These are phyloP conservation scores for Lentinula sp. DNA, from an alignment of 768 basidiomycete species.

Conservation along the genomic window DNA sequence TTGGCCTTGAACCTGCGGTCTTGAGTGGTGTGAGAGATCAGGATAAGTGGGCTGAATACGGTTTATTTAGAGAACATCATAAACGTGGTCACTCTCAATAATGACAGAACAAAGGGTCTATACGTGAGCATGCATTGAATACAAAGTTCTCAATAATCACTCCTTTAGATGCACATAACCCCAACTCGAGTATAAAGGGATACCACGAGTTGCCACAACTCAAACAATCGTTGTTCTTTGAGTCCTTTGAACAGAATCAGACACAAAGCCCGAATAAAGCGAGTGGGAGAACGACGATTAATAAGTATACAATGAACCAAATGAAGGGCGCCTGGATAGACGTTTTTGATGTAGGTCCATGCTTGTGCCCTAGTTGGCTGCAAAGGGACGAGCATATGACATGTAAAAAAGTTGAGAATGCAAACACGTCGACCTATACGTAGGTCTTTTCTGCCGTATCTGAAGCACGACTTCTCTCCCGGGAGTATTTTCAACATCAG, in stretches of 20 bases:
- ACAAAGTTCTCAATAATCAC: neutral
- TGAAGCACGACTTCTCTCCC: too few relatives aligned
- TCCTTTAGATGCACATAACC: neutral
- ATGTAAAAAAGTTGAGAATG: too few relatives aligned
- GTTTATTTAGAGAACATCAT: constrained; percentile 3
- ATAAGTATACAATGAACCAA: neutral
- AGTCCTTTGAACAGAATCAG: too few relatives aligned
- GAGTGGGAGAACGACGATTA: neutral
- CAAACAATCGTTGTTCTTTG: too few relatives aligned
- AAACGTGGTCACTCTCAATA: constrained; percentile 3
- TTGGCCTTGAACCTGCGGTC: neutral
- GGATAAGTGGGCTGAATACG: constrained; percentile 1
- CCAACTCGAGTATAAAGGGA: neutral
- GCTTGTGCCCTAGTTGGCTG: neutral
- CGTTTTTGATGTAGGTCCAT: neutral
- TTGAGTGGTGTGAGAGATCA: constrained; percentile 2
- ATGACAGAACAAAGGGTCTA: constrained; percentile 1
- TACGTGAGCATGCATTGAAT: neutral
- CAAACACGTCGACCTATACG: too few relatives aligned
- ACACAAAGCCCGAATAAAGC: neutral
- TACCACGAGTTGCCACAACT: neutral
- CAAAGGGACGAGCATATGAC: neutral
- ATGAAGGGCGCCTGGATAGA: neutral
- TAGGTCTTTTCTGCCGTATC: too few relatives aligned
- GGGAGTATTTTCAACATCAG: too few relatives aligned